Base-by-base conservation (phyloP, 805 yeast species). In the Candida peoriensis region DNA sequence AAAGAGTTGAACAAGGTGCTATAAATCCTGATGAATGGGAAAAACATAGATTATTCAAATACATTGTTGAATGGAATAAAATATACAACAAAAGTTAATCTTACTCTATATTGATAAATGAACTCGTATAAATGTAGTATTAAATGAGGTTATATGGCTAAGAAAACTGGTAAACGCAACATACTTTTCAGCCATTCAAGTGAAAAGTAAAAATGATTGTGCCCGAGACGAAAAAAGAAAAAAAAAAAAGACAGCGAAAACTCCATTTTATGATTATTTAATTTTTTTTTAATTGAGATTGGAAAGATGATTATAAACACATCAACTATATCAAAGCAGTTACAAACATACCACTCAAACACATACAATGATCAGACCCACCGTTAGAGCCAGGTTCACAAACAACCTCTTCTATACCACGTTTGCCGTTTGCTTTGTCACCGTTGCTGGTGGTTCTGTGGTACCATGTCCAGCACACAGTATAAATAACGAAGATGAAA, bases 361-460 rank as follows among this genome's bases (percentile, higher is more conserved):
- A 20, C n/a, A 4, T 29, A 27, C 33, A 24, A 47, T 17, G 28
- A 66, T 74, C 61, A 72, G 66, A 60, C 78, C 79, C 5, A 65
- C 75, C 5, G 72, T 71, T 27, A 68, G 79, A 52, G 70, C 66
- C 46, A 65, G 60, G 46, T 58, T 76, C 36, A 72, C 79, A 8
- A 64, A 70, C 43, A 70, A 72, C 31, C 49, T 77, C 39, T 77
- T 76, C 58, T 61, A 71, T 38, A 69, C 80, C 18, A 76, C 84
- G 6, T 76, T 76, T 47, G 75, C 79, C 9, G 70, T 76, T n/a
- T 76, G 81, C 29, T 73, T 76, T 30, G 50, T 61, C 16, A 61
- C 68, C 3, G 72, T 66, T 11, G 68, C 69, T 2, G 47, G 63
- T 20, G 56, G 66, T n/a, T 60, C 70, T 5, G 52, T 60, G 20